phyloP scores from a whole-genome alignment of 2,329 filamentous ascomycete species.

The Cadophora sp. region DNA sequence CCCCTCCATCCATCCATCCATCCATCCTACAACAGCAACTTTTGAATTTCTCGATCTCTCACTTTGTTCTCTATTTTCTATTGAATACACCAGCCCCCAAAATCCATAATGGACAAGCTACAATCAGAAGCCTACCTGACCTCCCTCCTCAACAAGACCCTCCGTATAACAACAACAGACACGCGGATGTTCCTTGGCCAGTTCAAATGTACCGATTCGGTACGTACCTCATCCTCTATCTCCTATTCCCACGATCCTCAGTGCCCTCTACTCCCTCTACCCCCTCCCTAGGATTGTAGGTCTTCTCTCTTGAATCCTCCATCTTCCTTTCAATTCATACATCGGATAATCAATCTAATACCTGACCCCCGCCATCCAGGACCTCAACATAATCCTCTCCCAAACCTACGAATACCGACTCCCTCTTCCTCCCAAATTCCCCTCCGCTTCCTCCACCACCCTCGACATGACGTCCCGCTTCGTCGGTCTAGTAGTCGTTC shows the following conservation, averaged over 20 bases:
- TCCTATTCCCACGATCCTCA: no score
- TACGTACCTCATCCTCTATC: slow-evolving; percentile 51
- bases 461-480: slow-evolving; percentile 84
- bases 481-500: slow-evolving; percentile 88
- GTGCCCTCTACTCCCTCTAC: no score
- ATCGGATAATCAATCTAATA: neutral
- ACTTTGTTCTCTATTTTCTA: neutral
- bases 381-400: slow-evolving; percentile 86
- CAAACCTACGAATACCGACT: slow-evolving; percentile 89
- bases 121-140: slow-evolving; percentile 63
- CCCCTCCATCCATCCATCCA: neutral
- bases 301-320: no score
- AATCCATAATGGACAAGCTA: slow-evolving; percentile 46
- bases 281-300: no score
- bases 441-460: slow-evolving; percentile 38
- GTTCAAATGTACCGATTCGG: slow-evolving; percentile 94
- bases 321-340: neutral
- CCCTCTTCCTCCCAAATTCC: slow-evolving; percentile 57
- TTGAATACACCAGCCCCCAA: slow-evolving; percentile 4
- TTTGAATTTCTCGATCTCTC: no score
- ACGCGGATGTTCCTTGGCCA: slow-evolving; percentile 86
- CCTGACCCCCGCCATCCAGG: slow-evolving; percentile 64
- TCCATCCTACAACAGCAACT: neutral
- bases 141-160: slow-evolving; percentile 76
- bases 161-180: slow-evolving; percentile 83